Evolutionary conservation across 108 stramenopile genomes (phyloP), one percentile per base, ranked within the genome.

Genomic region (Skeletonema costatum): DNA sequence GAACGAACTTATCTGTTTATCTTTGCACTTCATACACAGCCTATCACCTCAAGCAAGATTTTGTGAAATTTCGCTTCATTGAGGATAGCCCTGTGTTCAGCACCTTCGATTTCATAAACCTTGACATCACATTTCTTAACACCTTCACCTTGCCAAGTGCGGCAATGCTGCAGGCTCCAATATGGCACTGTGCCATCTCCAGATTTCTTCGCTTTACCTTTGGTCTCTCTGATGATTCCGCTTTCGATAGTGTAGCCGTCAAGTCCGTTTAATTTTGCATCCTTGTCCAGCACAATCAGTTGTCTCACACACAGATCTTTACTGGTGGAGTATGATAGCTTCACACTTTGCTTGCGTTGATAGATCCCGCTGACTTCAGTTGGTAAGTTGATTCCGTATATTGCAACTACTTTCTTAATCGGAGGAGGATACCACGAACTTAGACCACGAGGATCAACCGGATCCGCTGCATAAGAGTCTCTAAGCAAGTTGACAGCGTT

Each of bases 101-200:
- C 87, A 5, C 60, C 48, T 44, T 79, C 74, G 38, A 87, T 77
- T 63, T 87, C 87, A 32, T 80, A 70, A 1, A 87, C 87, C 16
- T 74, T 80, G 42, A 87, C 80, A 29, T 82, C 71, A 25, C 88
- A 82, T 30, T 78, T 33, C 25, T 65, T 60, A 3, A 61, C n/a
- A 17, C 75, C 75, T 48, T 76, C 10, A 7, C 69, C 76, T 32
- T 77, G 64, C 88, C 88, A 89, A 16, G 68, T 77, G 33, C 82
- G 77, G 25, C 66, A 72, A 51, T 85, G 86, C 17, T 79, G 81
- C 16, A 89, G 71, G 51, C 73, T 79, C 84, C 84, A 87, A 63
- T 87, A 89, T 17, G 88, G 86, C 10, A 87, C 88, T 9, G 82
- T 79, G 39, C 86, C 88, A 64, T 89, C 88, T 16, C 88, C 74